Evolutionary conservation across 2,329 filamentous ascomycete species (phyloP).

Genomic region (Ciborinia camelliae): DNA sequence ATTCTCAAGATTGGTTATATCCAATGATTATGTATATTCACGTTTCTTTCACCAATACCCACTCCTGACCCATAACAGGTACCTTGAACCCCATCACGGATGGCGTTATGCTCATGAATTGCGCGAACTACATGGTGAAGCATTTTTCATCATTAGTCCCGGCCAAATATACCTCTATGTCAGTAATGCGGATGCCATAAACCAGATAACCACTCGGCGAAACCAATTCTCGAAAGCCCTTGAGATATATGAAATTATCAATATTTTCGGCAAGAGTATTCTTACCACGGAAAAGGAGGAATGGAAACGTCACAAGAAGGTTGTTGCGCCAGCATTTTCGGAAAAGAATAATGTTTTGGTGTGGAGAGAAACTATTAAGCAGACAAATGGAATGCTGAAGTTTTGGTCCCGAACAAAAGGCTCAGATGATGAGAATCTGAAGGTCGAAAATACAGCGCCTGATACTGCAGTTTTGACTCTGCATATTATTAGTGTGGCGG

Average conservation of each 20-base stretch:
- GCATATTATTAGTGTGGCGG: conserved; percentile 63
- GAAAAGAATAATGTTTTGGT: conserved; percentile 70
- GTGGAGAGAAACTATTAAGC: conserved; percentile 59
- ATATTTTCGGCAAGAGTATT: conserved; percentile 69
- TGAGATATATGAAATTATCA: conserved; percentile 54
- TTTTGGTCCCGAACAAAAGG: conserved; percentile 49
- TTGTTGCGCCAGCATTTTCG: conserved; percentile 68
- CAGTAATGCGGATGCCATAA: conserved; percentile 40
- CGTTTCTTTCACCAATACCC: not conserved
- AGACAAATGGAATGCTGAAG: conserved; percentile 58
- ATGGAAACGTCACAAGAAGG: conserved; percentile 72
- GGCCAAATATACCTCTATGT: not conserved
- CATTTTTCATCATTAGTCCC: conserved; percentile 1
- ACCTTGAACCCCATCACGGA: not conserved
- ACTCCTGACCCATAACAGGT: not conserved
- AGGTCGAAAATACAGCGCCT: conserved; percentile 54
- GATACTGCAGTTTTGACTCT: conserved; percentile 64
- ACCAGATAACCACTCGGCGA: conserved; percentile 61
- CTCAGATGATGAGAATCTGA: conserved; percentile 41
- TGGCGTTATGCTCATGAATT: not conserved
- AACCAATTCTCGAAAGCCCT: conserved; percentile 70
- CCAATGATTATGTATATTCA: not conserved
- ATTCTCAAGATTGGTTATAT: conserved; percentile 1
- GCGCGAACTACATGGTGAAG: not conserved
- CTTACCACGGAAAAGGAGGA: conserved; percentile 63